Conservation (phyloP, 352 stramenopile species). For the Aphanomyces invadans region DNA sequence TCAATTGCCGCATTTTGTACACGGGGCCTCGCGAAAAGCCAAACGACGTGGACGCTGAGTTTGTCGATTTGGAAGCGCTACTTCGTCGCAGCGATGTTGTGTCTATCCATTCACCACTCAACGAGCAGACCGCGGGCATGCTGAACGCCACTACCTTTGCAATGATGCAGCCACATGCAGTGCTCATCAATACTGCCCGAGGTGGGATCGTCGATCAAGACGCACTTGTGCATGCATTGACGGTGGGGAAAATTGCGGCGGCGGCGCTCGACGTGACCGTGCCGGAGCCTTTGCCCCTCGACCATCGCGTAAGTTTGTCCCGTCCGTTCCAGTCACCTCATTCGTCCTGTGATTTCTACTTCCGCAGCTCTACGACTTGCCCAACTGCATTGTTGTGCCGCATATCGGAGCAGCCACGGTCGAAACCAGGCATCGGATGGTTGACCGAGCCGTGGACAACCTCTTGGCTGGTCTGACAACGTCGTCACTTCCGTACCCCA, state of each 20-base stretch:
- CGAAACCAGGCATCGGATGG: slow-evolving; percentile 55
- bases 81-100: slow-evolving; percentile 80
- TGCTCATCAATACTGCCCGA: slow-evolving; percentile 89
- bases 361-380: slow-evolving; percentile 38
- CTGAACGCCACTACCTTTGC: slow-evolving; percentile 67
- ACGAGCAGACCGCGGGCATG: slow-evolving; percentile 47
- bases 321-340: too few relatives aligned
- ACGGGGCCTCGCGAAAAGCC: slow-evolving; percentile 57
- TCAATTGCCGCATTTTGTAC: slow-evolving; percentile 81
- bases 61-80: slow-evolving; percentile 64
- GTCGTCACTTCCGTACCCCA: slow-evolving; percentile 33
- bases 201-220: slow-evolving; percentile 88
- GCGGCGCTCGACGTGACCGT: slow-evolving; percentile 82
- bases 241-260: slow-evolving; percentile 37
- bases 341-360: too few relatives aligned
- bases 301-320: slow-evolving; percentile 53
- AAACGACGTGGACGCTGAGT: slow-evolving; percentile 49
- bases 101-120: slow-evolving; percentile 80
- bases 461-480: slow-evolving; percentile 41
- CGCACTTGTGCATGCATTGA: slow-evolving; percentile 44
- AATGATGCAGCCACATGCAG: slow-evolving; percentile 76
- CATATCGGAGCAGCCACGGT: slow-evolving; percentile 41
- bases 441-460: slow-evolving; percentile 57
- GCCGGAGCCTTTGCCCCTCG: slow-evolving; percentile 81
- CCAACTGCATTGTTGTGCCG: slow-evolving; percentile 58